Percentiles rank a stretch among this genome's conserved stretches.
Conservation (phyloP, 768 basidiomycete species). For the Mycena olivaceomarginata region DNA sequence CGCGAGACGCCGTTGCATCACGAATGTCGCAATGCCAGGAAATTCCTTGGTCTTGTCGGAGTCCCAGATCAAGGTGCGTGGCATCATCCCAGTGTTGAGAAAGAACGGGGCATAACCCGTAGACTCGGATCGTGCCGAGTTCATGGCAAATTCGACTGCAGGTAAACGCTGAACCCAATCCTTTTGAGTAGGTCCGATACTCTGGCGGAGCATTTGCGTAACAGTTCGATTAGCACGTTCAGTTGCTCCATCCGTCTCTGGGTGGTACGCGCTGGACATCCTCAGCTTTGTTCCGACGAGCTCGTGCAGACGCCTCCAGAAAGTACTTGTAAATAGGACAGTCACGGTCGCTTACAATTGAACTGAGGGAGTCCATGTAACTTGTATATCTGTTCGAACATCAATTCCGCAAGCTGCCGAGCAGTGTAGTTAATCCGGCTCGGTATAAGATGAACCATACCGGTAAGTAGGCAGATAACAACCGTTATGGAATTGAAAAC, state of each 20-base stretch:
- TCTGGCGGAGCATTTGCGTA: neutral
- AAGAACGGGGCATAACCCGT: neutral
- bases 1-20: neutral
- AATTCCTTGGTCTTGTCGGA: neutral
- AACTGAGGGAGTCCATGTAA: neutral
- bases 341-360: constrained; percentile 2
- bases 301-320: neutral
- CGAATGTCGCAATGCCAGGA: neutral
- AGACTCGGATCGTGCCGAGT: neutral
- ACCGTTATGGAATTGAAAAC: neutral
- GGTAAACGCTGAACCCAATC: neutral
- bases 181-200: neutral
- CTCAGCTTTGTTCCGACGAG: neutral
- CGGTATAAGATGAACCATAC: neutral
- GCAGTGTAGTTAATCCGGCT: neutral
- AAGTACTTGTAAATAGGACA: neutral
- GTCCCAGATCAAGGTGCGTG: neutral
- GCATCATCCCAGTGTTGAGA: neutral
- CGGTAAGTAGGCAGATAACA: neutral
- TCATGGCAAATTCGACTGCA: neutral
- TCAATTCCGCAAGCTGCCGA: neutral
- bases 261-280: constrained; percentile 1
- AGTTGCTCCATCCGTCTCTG: neutral
- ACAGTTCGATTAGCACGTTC: neutral
- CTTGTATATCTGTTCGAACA: neutral